Base-by-base conservation (phyloP, 768 basidiomycete genomes). In the Russula sp. region DNA sequence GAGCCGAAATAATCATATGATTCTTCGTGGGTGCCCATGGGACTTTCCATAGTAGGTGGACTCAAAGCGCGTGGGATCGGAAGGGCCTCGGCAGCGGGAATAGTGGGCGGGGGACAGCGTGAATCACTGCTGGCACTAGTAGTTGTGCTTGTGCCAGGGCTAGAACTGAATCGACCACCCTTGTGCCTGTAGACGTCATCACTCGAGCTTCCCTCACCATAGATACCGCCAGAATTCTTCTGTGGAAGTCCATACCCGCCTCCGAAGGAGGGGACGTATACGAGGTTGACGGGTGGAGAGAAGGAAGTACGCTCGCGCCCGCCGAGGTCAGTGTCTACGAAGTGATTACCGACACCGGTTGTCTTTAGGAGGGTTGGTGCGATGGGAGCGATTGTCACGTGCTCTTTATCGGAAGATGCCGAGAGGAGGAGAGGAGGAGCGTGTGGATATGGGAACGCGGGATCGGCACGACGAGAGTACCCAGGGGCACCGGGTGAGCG, bases 321-420 rank as follows among this genome's bases (percentile, higher is more conserved):
- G 22, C 71, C 72, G 44, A 72, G 70, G 6, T 72, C 75, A 32
- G 76, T 75, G 6, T 62, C 54, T 10, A 48, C 51, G 7, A 69
- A 65, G 54, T 73, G 69, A 56, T 83, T 81, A 6, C 79, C 80
- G 11, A 79, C 75, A 1, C 80, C 78, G 10, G 78, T 82, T 18
- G 91, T 91, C 77, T 98, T 99, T 67, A 98, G 80, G 51, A 91
- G 82, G 5, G 97, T 95, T 5, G 88, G 88, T 0, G 87, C 84
- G 51, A 89, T 87, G 42, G 84, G 80, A 13, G 86, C 85, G 59
- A 89, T 89, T 10, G 88, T 88, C 66, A 87, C 75, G 34, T 83
- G 80, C 45, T 87, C 85, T 35, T 79, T 73, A 61, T 80, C 76
- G 49, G 70, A 56, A 2, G 76, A 75, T 3, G 70, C 48, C 16